Base-by-base conservation (phyloP, 495 filamentous ascomycete genomes). In the Bathelium albidoporum region DNA sequence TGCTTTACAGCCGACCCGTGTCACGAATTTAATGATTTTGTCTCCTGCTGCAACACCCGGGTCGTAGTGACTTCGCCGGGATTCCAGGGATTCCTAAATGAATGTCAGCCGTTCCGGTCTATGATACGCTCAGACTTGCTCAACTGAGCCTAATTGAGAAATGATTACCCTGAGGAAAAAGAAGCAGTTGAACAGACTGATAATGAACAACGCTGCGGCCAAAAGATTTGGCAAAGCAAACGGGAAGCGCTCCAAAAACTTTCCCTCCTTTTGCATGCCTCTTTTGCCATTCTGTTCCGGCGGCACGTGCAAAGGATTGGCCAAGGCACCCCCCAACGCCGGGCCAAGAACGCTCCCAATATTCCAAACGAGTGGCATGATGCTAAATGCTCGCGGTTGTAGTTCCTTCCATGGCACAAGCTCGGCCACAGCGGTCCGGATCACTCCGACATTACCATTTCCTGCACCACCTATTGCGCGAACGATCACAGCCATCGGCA, bases 301-400 rank as follows among this genome's bases (percentile, higher is more conserved):
- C 68, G 89, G 82, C 49, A 88, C 84, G 44, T 79, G 75, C 1
- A 85, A 83, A 1, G 93, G 93, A 60, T 88, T 84, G 9, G 90
- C 88, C 61, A 97, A 83, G 43, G 87, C 84, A 1, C 93, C 93
- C 28, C 93, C 93, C 68, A 97, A 87, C 1, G 86, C 83, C 1
- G 93, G 93, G 0, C 93, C 93, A 71, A 97, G 85, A n/a, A 96
- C 88, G 45, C 83, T 87, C 1, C 91, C 91, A 59, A 91, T 80
- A 11, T 84, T 87, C 87, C 89, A 78, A 18, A 84, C 84, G 11
- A 95, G 73, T 20, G 89, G 89, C 89, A 96, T 95, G 64, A 94
- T 80, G 59, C 85, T 88, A 72, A 93, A 92, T 0, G 89, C 91
- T 39, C 82, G 79, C 0, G 91, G 91, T 66, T 95, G 91, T 22